These are phyloP conservation scores for Parascedosporium putredinis DNA, from an alignment of 2,329 filamentous ascomycete genomes.

Conservation along the genomic window DNA sequence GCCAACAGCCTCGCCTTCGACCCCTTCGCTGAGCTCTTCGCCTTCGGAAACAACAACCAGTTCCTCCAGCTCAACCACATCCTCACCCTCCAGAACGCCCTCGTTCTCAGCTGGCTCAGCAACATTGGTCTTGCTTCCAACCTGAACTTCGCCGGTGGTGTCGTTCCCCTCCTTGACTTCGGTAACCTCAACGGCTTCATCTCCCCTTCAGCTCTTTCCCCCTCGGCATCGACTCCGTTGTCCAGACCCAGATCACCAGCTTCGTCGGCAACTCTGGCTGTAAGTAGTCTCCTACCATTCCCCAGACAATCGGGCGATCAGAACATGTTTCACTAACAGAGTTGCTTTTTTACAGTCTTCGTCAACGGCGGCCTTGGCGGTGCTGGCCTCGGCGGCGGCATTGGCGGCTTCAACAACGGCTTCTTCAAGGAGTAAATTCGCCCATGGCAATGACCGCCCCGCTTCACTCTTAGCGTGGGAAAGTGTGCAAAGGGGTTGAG, in stretches of 20 bases:
- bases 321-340: neutral
- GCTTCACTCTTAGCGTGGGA: neutral
- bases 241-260: conserved; percentile 19
- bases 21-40: conserved; percentile 34
- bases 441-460: neutral
- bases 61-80: conserved; percentile 29
- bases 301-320: too few relatives aligned
- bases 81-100: conserved; percentile 30
- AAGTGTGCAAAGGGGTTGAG: neutral
- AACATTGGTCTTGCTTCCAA: conserved; percentile 20
- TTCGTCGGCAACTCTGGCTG: conserved; percentile 14
- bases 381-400: neutral
- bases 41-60: conserved; percentile 31
- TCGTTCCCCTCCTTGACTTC: conserved; percentile 8
- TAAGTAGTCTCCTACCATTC: too few relatives aligned
- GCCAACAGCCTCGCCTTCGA: conserved; percentile 23
- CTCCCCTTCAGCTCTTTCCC: conserved; percentile 20
- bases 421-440: conserved; percentile 3
- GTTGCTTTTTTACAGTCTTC: conserved; percentile 2
- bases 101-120: conserved; percentile 24
- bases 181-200: conserved; percentile 5
- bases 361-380: neutral
- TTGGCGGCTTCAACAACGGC: neutral
- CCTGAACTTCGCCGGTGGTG: conserved; percentile 15
- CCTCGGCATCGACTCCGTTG: conserved; percentile 14